A percentile compares a stretch with the other conserved stretches of the same genome.
Conservation (phyloP, 805 yeast species). For the Candida jianshihensis region DNA sequence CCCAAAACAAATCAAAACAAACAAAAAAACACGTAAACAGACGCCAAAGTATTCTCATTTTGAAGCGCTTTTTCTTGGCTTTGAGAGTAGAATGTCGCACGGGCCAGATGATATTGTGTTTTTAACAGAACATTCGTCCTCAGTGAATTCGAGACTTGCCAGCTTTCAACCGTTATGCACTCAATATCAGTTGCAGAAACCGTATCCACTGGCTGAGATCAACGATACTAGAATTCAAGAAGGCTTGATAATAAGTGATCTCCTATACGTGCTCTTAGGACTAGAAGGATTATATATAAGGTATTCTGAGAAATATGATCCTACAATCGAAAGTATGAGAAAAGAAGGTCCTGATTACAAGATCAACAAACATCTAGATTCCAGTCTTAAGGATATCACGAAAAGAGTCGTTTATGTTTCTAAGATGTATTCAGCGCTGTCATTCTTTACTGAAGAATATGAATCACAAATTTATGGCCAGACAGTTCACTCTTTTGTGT, state of each 20-base stretch:
- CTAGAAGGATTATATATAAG: constrained; percentile 74
- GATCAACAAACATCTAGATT: constrained; percentile 65
- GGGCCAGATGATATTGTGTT: constrained; percentile 20
- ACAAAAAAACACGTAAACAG: too few relatives aligned
- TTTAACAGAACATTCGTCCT: constrained; percentile 16
- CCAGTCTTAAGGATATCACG: constrained; percentile 64
- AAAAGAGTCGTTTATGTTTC: constrained; percentile 57
- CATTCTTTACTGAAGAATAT: constrained; percentile 54
- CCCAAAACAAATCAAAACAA: too few relatives aligned
- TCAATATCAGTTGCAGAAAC: constrained; percentile 27
- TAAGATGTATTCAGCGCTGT: constrained; percentile 51
- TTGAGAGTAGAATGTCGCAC: constrained; percentile 16
- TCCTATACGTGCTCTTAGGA: constrained; percentile 61
- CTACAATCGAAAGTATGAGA: constrained; percentile 30
- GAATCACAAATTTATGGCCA: constrained; percentile 53
- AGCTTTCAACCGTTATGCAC: constrained; percentile 29
- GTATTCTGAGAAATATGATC: constrained; percentile 55
- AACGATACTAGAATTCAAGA: constrained; percentile 58
- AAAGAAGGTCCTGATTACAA: constrained; percentile 70
- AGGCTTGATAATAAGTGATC: constrained; percentile 62
- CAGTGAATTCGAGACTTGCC: constrained; percentile 24
- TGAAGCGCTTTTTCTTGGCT: too few relatives aligned
- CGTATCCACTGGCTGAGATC: constrained; percentile 40
- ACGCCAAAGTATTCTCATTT: too few relatives aligned
- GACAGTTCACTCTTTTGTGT: constrained; percentile 67